phyloP scores from a whole-genome alignment of 2,329 filamentous ascomycete species.

The Colletotrichum paranaense region DNA sequence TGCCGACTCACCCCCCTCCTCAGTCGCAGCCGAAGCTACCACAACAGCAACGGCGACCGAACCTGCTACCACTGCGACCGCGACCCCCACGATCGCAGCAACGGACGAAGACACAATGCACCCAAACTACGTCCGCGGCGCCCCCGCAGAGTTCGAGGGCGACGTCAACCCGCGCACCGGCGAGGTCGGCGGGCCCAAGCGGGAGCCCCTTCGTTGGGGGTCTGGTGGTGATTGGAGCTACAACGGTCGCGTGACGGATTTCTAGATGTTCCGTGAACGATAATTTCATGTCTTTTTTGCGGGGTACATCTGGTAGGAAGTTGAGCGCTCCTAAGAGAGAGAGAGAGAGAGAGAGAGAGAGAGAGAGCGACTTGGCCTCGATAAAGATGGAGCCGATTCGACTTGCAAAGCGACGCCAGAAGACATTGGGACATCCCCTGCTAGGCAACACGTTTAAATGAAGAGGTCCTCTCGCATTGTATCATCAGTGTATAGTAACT shows the following conservation, averaged over 20 bases:
- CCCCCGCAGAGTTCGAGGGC: conserved; percentile 91
- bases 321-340: too few relatives aligned
- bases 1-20: conserved; percentile 39
- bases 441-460: neutral
- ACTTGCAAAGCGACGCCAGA: too few relatives aligned
- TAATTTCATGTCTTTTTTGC: too few relatives aligned
- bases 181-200: conserved; percentile 96
- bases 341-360: too few relatives aligned
- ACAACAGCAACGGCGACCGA: conserved; percentile 36
- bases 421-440: too few relatives aligned
- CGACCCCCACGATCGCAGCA: conserved; percentile 38
- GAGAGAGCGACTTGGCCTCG: too few relatives aligned
- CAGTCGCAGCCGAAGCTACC: conserved; percentile 38
- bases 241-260: conserved; percentile 95
- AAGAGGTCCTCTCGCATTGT: neutral
- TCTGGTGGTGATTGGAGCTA: conserved; percentile 85
- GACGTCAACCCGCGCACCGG: conserved; percentile 94
- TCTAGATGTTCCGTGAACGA: conserved; percentile 53
- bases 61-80: conserved; percentile 23
- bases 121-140: conserved; percentile 78
- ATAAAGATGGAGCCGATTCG: too few relatives aligned
- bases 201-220: conserved; percentile 93
- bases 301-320: too few relatives aligned
- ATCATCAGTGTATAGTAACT: conserved; percentile 4
- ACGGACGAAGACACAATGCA: conserved; percentile 62